Evolutionary conservation across 176 grass and related monocot genomes (phyloP).

Genomic region (Paspalum vaginatum): DNA sequence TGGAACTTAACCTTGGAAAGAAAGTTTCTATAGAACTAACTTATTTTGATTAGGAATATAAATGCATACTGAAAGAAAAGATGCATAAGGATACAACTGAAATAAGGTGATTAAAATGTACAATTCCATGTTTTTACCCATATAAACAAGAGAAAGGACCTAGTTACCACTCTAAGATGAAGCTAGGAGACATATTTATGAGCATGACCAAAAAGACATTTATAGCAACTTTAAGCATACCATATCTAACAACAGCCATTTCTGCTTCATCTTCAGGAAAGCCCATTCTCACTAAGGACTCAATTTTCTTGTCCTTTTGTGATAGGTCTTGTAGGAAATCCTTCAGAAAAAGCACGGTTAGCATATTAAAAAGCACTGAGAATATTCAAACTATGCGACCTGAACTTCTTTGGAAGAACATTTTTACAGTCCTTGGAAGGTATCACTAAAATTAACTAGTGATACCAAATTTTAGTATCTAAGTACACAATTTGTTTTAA

Average conservation of each 20-base stretch:
- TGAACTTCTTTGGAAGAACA: not conserved
- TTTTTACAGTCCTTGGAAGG: not conserved
- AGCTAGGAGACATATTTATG: not conserved
- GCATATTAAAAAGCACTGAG: slow-evolving; percentile 18
- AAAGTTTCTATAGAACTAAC: not conserved
- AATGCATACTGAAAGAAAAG: not conserved
- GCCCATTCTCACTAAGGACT: slow-evolving; percentile 74
- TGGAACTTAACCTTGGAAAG: not conserved
- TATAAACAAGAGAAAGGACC: slow-evolving; percentile 4
- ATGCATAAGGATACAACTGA: not conserved
- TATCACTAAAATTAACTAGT: not conserved
- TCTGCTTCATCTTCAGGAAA: slow-evolving; percentile 68
- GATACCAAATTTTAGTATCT: not conserved
- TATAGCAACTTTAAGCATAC: slow-evolving; percentile 49
- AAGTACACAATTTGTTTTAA: not conserved
- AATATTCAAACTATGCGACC: not conserved
- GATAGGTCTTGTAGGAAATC: slow-evolving; percentile 65
- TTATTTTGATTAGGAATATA: not conserved
- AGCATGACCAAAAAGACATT: not conserved
- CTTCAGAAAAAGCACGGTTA: slow-evolving; percentile 37
- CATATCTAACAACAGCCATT: slow-evolving; percentile 77
- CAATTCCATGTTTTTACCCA: not conserved
- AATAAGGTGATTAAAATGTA: not conserved
- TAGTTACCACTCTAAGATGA: not conserved
- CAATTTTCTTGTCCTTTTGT: slow-evolving; percentile 54